phyloP scores from a whole-genome alignment of 75 land plant genomes.

The Pinus albicaulis region DNA sequence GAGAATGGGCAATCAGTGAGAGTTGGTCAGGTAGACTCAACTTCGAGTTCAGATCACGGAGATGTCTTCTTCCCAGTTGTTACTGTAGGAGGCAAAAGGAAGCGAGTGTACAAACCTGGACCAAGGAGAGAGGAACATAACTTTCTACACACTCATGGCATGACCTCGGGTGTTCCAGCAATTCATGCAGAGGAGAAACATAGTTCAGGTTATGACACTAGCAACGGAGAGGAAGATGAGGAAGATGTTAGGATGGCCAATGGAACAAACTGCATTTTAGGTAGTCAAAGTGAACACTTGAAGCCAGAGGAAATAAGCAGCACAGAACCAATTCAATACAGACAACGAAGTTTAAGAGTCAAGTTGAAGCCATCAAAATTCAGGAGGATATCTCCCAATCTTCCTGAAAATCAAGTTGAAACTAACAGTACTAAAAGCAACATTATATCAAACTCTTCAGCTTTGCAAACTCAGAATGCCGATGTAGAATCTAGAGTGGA shows the following conservation, averaged over 20 bases:
- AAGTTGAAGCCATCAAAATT: conserved; percentile 10
- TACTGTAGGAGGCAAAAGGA: neutral
- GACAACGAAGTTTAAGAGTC: conserved; percentile 7
- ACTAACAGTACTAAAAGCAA: neutral
- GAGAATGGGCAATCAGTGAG: neutral
- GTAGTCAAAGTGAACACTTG: neutral
- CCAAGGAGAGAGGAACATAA: neutral
- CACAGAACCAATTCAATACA: conserved; percentile 1
- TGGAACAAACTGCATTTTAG: neutral
- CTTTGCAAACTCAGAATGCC: neutral
- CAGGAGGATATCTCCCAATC: neutral
- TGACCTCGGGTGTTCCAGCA: neutral
- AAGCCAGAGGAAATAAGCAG: neutral
- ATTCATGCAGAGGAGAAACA: neutral
- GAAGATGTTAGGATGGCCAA: conserved; percentile 1
- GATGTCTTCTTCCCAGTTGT: neutral
- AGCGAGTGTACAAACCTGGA: neutral
- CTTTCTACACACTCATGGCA: neutral
- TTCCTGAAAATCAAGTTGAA: neutral
- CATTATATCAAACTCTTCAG: neutral
- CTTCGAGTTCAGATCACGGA: neutral
- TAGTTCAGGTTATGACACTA: neutral
- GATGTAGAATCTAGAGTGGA: conserved; percentile 2
- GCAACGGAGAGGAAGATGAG: neutral
- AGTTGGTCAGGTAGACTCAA: neutral